Evolutionary conservation across 176 grass and related monocot species (phyloP), one percentile per base, ranked within the genome.

Genomic region (Musa beccarii): DNA sequence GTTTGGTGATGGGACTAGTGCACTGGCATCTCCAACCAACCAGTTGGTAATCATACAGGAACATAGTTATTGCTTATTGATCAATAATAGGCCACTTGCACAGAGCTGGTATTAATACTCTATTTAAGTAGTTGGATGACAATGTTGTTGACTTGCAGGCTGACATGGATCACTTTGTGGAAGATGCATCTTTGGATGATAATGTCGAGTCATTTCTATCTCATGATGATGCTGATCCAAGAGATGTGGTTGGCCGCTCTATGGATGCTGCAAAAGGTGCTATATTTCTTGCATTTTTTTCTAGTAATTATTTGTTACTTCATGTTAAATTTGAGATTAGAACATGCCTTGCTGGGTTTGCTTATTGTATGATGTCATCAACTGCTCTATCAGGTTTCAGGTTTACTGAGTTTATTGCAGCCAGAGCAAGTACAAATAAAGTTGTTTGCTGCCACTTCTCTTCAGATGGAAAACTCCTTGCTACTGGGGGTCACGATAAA

Each of bases 201-300:
- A 99, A 99, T 79, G 96, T 99, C n/a, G 96, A 99, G 75, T 99
- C 96, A 67, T 99, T 95, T 89, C 81, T 99, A 87, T 99, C 96
- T 67, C 96, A 92, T 69, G 96, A 99, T 89, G 96, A 99, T 49
- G 83, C 89, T 59, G 96, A 99, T 85, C 91, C 91, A 66, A 99
- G 96, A 83, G 96, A 99, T 56, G 73, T 74, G 28, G 56, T 92
- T 83, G 96, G 91, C 19, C 86, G 96, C 67, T 81, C 80, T 71
- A 92, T 95, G 96, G 96, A 99, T 92, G 88, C 85, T 10, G 78
- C 86, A 70, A 99, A 95, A 89, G 96, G 96, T 99, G 69, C 53
- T 67, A 43, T 34, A 34, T 34, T 17, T 17, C 10, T 13, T 34
- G 29, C 29, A 2, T 55, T 29, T 72, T 17, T 24, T 14, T 54